Conservation (phyloP, 192 early-diverging fungal species). For the Tieghemiomyces parasiticus region DNA sequence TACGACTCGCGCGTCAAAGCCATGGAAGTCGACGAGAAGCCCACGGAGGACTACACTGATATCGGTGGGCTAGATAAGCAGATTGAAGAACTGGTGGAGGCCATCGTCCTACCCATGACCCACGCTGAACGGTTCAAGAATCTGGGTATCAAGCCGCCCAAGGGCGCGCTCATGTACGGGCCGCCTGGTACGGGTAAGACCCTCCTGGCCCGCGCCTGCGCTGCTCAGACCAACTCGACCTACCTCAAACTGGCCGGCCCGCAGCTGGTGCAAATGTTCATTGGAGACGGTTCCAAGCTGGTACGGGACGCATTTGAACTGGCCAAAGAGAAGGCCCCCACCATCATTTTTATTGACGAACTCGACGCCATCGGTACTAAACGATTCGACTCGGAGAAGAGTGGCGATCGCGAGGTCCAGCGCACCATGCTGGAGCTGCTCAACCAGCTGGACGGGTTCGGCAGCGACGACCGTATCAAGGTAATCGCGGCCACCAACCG, state of each 20-base stretch:
- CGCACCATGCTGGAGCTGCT: slow-evolving; percentile 97
- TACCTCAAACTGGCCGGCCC: slow-evolving; percentile 95
- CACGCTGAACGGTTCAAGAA: slow-evolving; percentile 77
- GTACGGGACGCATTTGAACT: slow-evolving; percentile 93
- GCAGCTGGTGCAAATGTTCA: slow-evolving; percentile 96
- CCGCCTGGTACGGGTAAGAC: slow-evolving; percentile 83
- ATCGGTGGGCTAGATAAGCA: slow-evolving; percentile 84
- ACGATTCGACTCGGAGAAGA: slow-evolving; percentile 93
- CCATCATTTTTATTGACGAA: slow-evolving; percentile 99
- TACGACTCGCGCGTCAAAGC: slow-evolving; percentile 97
- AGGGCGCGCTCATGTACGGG: slow-evolving; percentile 74
- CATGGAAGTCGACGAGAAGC: slow-evolving; percentile 99
- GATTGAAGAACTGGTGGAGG: slow-evolving; percentile 76
- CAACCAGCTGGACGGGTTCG: slow-evolving; percentile 96
- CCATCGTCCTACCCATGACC: slow-evolving; percentile 75
- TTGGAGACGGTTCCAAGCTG: slow-evolving; percentile 95
- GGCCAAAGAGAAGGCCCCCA: slow-evolving; percentile 95
- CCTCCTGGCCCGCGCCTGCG: slow-evolving; percentile 92
- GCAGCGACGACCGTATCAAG: slow-evolving; percentile 91
- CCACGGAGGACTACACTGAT: slow-evolving; percentile 93
- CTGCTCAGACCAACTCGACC: slow-evolving; percentile 89
- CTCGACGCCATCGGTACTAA: slow-evolving; percentile 98
- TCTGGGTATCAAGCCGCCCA: slow-evolving; percentile 73
- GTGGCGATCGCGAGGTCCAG: slow-evolving; percentile 96
- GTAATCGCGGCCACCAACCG: slow-evolving; percentile 99